Base-by-base conservation (phyloP, 495 filamentous ascomycete species). In the Tuber melanosporum region DNA sequence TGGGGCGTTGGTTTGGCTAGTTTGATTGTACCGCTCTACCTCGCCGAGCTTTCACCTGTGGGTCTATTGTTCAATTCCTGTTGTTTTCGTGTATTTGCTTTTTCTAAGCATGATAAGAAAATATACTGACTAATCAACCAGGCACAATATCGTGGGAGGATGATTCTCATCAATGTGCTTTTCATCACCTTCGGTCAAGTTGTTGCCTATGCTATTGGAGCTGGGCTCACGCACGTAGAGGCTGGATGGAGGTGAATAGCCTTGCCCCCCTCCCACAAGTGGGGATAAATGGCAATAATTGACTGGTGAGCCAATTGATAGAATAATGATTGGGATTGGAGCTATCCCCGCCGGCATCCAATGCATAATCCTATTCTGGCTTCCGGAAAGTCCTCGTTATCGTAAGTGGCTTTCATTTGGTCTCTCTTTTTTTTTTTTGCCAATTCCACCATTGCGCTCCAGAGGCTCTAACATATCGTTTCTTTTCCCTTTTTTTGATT, bases 1-100 rank as follows among this genome's bases (percentile, higher is more conserved):
- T 84, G 92, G 49, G 94, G 92, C 0, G 91, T 98, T 75, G 94
- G 94, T 9, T 89, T 90, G 41, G 93, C 93, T 26, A 94, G 91
- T 81, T 91, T 94, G 75, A 91, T 96, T 22, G 90, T 91, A 15
- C 93, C 94, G 74, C 83, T 98, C 85, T 92, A 88, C 76, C 88
- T 89, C 49, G 86, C 87, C 3, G 88, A 90, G 76, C 87, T 90
- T 70, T 87, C 87, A 71, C 88, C 89, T 8, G 78, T 80, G 73
- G 75, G 76, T 71, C 57, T 66, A 36, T 36, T 17, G 5, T 7
- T 36, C 15, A 0, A 19, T 17, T 14, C 12, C 7, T 66, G n/a
- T 26, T 26, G 57, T 17, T 32, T 22, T 17, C 14, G 15, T 36
- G 32, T 66, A 66, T 66, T 66, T 66, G 17, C 57, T 66, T 66